phyloP scores from a whole-genome alignment of 2,329 filamentous ascomycete genomes.

The Colletotrichum australisinense region DNA sequence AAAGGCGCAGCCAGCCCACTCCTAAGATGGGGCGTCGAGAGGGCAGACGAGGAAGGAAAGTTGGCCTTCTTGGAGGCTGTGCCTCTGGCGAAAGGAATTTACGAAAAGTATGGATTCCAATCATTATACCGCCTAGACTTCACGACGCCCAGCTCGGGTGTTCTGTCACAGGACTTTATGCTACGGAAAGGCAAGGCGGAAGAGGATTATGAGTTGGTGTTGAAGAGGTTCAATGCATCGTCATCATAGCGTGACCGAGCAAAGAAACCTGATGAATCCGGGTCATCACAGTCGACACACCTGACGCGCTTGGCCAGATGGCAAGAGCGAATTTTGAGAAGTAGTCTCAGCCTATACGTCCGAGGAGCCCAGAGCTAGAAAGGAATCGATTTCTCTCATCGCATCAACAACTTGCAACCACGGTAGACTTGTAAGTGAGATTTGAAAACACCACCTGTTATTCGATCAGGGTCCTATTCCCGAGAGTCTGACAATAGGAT shows the following conservation, averaged over 20 bases:
- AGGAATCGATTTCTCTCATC: too few relatives aligned
- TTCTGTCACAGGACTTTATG: constrained; percentile 50
- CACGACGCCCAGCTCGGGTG: constrained; percentile 42
- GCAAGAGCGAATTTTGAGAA: too few relatives aligned
- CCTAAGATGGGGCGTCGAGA: constrained; percentile 58
- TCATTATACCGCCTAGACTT: constrained; percentile 50
- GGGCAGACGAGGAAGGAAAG: constrained; percentile 54
- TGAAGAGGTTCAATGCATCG: background rate
- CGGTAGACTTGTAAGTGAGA: too few relatives aligned
- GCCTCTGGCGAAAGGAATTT: constrained; percentile 57
- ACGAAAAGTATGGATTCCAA: constrained; percentile 60
- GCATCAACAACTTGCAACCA: too few relatives aligned
- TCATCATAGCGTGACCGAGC: background rate
- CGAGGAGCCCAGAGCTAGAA: too few relatives aligned
- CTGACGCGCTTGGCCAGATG: too few relatives aligned
- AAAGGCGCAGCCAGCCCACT: constrained; percentile 56
- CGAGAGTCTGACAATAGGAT: too few relatives aligned
- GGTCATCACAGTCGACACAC: too few relatives aligned
- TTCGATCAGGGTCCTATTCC: too few relatives aligned
- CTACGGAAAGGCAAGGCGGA: constrained; percentile 39
- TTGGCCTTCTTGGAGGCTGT: constrained; percentile 64
- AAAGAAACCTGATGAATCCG: too few relatives aligned
- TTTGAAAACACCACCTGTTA: too few relatives aligned
- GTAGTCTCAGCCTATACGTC: too few relatives aligned
- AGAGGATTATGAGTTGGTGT: background rate